Conservation (phyloP, 73 alveolate species). For the Stentor roeselii region DNA sequence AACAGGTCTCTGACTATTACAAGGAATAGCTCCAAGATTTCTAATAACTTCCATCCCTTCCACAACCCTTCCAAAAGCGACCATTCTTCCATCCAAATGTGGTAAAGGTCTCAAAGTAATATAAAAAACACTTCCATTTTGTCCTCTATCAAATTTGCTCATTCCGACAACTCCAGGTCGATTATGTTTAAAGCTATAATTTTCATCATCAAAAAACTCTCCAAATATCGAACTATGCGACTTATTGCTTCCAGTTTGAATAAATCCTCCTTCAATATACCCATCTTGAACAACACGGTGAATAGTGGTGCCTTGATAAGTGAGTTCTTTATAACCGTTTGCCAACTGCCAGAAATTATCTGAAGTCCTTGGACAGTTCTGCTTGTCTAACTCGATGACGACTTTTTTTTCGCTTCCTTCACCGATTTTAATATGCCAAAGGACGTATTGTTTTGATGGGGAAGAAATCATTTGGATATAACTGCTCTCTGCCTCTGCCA, state of each 20-base stretch:
- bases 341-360: constrained; percentile 47
- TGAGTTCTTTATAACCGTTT: constrained; percentile 41
- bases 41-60: constrained; percentile 10
- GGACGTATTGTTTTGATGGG: neutral
- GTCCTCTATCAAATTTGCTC: neutral
- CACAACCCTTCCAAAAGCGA: constrained; percentile 25
- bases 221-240: neutral
- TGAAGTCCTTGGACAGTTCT: constrained; percentile 54
- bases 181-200: neutral
- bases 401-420: constrained; percentile 8
- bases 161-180: constrained; percentile 18
- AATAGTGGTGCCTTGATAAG: constrained; percentile 33
- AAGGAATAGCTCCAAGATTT: neutral
- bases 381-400: constrained; percentile 21
- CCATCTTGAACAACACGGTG: constrained; percentile 45
- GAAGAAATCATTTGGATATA: neutral
- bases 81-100: neutral
- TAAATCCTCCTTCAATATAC: constrained; percentile 36
- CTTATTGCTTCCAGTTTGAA: neutral
- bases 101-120: constrained; percentile 10
- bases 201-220: constrained; percentile 4
- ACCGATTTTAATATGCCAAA: neutral
- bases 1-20: neutral
- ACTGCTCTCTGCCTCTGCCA: neutral
- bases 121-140: constrained; percentile 20